Percentiles rank a stretch among this genome's conserved stretches.
phyloP scores from a whole-genome alignment of 2,329 filamentous ascomycete genomes.

The Endothia cerciana region DNA sequence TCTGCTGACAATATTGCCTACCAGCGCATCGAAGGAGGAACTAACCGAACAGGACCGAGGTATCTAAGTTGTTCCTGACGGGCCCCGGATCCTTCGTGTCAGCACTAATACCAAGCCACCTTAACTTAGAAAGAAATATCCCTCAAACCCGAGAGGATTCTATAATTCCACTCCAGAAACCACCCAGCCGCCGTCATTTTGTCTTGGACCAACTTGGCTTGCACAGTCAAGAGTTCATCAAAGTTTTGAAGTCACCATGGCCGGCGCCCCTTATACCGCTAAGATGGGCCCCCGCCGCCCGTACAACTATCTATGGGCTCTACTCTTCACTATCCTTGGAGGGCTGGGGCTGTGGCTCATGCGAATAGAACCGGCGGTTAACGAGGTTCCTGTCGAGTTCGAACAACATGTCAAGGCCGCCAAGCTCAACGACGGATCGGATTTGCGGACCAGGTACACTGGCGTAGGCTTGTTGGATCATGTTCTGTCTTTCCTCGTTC shows the following conservation, averaged over 20 bases:
- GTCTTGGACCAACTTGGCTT: neutral
- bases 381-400: neutral
- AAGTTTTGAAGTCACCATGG: neutral
- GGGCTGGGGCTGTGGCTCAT: constrained; percentile 3
- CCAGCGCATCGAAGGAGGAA: neutral
- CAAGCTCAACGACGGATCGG: neutral
- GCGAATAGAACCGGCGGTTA: constrained; percentile 6
- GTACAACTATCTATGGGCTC: constrained; percentile 2
- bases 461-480: neutral
- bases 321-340: neutral
- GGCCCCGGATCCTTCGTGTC: neutral
- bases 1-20: constrained; percentile 6
- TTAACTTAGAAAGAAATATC: neutral
- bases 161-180: neutral
- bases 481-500: neutral
- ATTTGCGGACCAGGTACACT: neutral
- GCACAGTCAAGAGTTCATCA: neutral
- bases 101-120: neutral
- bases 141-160: neutral
- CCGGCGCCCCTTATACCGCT: neutral
- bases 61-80: neutral
- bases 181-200: neutral
- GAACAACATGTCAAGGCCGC: constrained; percentile 5
- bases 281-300: neutral
- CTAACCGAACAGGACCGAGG: constrained; percentile 2